A percentile compares a stretch with the other conserved stretches of the same genome.
phyloP scores from a whole-genome alignment of 2,329 filamentous ascomycete genomes.

The Diplodia sapinea region DNA sequence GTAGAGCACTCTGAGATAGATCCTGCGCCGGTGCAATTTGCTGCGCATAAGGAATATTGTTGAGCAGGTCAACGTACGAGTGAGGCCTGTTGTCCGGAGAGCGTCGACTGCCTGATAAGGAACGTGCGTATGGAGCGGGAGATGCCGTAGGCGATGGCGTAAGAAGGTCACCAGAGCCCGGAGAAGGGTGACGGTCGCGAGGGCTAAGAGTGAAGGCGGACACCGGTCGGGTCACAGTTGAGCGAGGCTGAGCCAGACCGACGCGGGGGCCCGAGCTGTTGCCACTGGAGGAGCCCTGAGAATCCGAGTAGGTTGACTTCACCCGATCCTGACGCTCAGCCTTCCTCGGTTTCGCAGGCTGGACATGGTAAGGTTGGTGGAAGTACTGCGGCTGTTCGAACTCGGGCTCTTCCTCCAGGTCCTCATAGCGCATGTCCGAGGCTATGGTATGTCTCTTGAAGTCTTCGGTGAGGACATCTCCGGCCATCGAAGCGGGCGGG shows the following conservation, averaged over 20 bases:
- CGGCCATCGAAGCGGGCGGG: constrained; percentile 13
- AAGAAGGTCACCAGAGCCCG: constrained; percentile 53
- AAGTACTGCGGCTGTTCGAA: constrained; percentile 59
- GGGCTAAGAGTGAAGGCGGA: constrained; percentile 75
- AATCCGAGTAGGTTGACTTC: constrained; percentile 40
- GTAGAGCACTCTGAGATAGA: constrained; percentile 76
- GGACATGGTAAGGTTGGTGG: constrained; percentile 53
- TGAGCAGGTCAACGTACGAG: constrained; percentile 68
- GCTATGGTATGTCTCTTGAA: constrained; percentile 19
- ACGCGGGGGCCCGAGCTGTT: constrained; percentile 38
- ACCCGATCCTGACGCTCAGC: constrained; percentile 35
- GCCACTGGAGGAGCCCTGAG: constrained; percentile 41
- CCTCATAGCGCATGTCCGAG: constrained; percentile 22
- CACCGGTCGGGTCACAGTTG: constrained; percentile 69
- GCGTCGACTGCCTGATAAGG: constrained; percentile 57
- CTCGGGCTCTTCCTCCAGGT: constrained; percentile 38
- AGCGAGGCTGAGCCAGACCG: constrained; percentile 55
- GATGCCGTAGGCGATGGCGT: constrained; percentile 48
- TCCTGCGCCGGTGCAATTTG: constrained; percentile 68
- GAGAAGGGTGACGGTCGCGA: constrained; percentile 65
- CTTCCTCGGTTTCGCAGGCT: constrained; percentile 35
- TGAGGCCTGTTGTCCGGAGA: constrained; percentile 65
- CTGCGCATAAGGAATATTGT: constrained; percentile 77
- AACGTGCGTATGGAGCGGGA: constrained; percentile 52
- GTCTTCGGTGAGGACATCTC: constrained; percentile 20